phyloP scores from a whole-genome alignment of 1,284 basidiomycete species.

The Bjerkandera adusta region DNA sequence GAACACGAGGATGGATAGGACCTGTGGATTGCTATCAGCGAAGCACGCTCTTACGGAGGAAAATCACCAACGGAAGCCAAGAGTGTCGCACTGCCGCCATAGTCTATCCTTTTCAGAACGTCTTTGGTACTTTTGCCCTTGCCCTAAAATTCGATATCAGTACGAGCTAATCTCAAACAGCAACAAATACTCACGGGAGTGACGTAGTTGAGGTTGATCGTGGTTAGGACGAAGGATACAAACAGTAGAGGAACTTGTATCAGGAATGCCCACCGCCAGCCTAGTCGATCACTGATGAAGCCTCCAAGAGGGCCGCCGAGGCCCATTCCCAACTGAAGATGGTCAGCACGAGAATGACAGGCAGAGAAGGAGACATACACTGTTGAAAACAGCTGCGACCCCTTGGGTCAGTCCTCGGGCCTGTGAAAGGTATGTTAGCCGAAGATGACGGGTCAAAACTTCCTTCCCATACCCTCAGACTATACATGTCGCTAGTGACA shows the following conservation, averaged over 20 bases:
- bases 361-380: conserved; percentile 43
- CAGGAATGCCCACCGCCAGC: conserved; percentile 81
- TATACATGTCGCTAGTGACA: conserved; percentile 78
- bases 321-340: conserved; percentile 62
- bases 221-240: conserved; percentile 59
- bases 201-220: conserved; percentile 56
- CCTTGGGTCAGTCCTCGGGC: conserved; percentile 74
- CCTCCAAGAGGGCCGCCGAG: conserved; percentile 81
- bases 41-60: conserved; percentile 7
- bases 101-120: conserved; percentile 58
- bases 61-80: conserved; percentile 53
- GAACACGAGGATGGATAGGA: conserved; percentile 66
- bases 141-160: conserved; percentile 34
- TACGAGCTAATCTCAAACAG: neutral
- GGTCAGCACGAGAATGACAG: neutral
- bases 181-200: conserved; percentile 50
- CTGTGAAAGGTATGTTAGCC: conserved; percentile 34
- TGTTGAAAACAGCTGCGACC: conserved; percentile 66
- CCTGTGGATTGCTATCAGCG: conserved; percentile 35
- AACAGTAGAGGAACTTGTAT: conserved; percentile 70
- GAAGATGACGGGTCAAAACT: conserved; percentile 7
- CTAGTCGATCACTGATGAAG: conserved; percentile 67
- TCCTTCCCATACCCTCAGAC: conserved; percentile 53
- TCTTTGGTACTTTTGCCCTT: conserved; percentile 50
- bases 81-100: conserved; percentile 63